phyloP scores from a whole-genome alignment of 495 filamentous ascomycete genomes.

The Tetracladium marchalianum region DNA sequence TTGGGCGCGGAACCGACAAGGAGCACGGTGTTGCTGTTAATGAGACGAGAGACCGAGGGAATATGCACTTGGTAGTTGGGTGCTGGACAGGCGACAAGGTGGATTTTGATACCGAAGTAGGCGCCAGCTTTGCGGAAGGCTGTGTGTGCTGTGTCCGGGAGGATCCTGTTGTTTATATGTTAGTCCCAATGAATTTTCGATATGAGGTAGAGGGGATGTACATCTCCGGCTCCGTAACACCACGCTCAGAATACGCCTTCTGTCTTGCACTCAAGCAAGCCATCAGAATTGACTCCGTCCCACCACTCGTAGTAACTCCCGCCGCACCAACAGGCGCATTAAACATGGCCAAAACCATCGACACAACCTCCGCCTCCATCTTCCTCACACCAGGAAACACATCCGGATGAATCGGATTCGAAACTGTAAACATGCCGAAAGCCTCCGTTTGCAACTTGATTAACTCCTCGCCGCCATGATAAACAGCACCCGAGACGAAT shows the following conservation, averaged over 20 bases:
- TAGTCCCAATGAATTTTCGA: slow-evolving; percentile 12
- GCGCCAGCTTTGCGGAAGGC: slow-evolving; percentile 91
- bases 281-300: slow-evolving; percentile 95
- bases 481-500: slow-evolving; percentile 87
- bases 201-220: slow-evolving; percentile 26
- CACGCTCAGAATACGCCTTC: slow-evolving; percentile 75
- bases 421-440: slow-evolving; percentile 83
- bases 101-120: slow-evolving; percentile 93
- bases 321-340: slow-evolving; percentile 77
- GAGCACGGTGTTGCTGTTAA: slow-evolving; percentile 94
- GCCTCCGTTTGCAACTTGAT: slow-evolving; percentile 82
- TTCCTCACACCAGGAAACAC: slow-evolving; percentile 97
- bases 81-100: slow-evolving; percentile 81
- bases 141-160: slow-evolving; percentile 88
- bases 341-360: slow-evolving; percentile 90
- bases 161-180: slow-evolving; percentile 52
- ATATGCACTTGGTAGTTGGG: slow-evolving; percentile 77
- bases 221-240: slow-evolving; percentile 93
- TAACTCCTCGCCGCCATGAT: slow-evolving; percentile 83
- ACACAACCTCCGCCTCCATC: slow-evolving; percentile 98
- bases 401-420: slow-evolving; percentile 99
- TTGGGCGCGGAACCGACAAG: slow-evolving; percentile 94
- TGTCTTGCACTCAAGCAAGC: slow-evolving; percentile 80
- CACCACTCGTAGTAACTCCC: slow-evolving; percentile 85
- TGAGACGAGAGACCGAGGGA: slow-evolving; percentile 64